Percentiles rank a stretch among this genome's conserved stretches.
Evolutionary conservation across 2,329 filamentous ascomycete genomes (phyloP).

Genomic region (Fusarium nygamai): DNA sequence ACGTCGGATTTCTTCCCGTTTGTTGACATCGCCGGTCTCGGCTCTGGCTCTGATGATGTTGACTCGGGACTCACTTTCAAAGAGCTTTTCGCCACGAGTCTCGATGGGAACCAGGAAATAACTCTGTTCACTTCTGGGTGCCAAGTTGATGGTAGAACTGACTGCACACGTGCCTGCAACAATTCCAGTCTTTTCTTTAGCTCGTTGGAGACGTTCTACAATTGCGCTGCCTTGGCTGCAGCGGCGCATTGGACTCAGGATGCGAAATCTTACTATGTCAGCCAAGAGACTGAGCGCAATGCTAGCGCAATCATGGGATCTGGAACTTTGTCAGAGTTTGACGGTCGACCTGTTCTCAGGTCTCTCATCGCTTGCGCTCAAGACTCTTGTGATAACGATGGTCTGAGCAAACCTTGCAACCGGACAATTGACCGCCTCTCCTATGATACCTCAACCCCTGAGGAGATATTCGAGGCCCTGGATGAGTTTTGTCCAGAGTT

Average conservation of each 20-base stretch:
- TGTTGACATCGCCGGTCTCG: constrained; percentile 47
- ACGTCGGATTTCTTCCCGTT: constrained; percentile 52
- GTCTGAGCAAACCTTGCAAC: constrained; percentile 46
- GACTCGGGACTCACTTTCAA: constrained; percentile 47
- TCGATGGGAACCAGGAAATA: constrained; percentile 47
- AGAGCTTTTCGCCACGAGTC: constrained; percentile 48
- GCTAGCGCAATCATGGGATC: constrained; percentile 50
- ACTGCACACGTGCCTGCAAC: constrained; percentile 49
- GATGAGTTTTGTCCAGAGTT: constrained; percentile 50
- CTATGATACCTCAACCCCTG: constrained; percentile 38
- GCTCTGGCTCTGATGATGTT: constrained; percentile 39
- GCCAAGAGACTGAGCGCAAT: constrained; percentile 49
- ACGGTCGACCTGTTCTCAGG: constrained; percentile 44
- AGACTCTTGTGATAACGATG: constrained; percentile 49
- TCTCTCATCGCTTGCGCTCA: constrained; percentile 49
- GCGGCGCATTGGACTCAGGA: constrained; percentile 49
- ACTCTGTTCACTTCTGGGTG: constrained; percentile 49
- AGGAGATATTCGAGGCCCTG: constrained; percentile 48
- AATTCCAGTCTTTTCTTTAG: constrained; percentile 45
- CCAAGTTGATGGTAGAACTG: constrained; percentile 39
- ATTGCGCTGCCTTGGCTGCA: constrained; percentile 50
- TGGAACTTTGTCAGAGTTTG: constrained; percentile 45
- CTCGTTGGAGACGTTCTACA: constrained; percentile 52
- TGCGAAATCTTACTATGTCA: constrained; percentile 44
- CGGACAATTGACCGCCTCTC: constrained; percentile 42